A percentile compares a stretch with the other conserved stretches of the same genome.
Evolutionary conservation across 2,329 filamentous ascomycete genomes (phyloP).

Genomic region (Fusarium lyarnte): DNA sequence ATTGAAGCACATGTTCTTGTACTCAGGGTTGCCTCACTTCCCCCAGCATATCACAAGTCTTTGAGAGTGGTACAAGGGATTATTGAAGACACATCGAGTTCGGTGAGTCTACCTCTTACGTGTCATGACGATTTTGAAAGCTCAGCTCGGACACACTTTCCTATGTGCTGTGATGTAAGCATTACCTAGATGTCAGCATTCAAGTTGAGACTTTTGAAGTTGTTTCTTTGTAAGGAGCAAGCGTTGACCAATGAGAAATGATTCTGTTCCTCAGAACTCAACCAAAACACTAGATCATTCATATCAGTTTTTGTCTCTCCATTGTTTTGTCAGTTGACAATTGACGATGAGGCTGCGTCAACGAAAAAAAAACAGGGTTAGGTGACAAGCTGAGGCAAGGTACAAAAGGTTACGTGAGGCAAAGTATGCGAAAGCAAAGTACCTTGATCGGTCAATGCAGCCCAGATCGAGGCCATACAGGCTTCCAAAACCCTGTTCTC

Average conservation of each 20-base stretch:
- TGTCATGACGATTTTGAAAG: not conserved
- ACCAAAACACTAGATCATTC: not conserved
- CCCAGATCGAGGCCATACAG: conserved; percentile 18
- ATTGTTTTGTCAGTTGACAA: not conserved
- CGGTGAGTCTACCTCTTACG: accelerated
- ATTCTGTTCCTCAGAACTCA: not conserved
- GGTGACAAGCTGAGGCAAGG: not conserved
- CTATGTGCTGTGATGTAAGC: not conserved
- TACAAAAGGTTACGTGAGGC: accelerated
- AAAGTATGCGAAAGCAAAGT: accelerated
- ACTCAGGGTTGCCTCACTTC: not conserved
- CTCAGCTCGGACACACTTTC: not conserved
- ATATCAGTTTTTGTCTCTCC: not conserved
- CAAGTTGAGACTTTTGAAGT: accelerated
- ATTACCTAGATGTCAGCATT: not conserved
- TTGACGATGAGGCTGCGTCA: not conserved
- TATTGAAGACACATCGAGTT: not conserved
- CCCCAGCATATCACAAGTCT: not conserved
- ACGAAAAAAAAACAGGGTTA: not conserved
- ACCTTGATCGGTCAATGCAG: not conserved
- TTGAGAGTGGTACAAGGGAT: accelerated
- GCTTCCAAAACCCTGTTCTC: conserved; percentile 2
- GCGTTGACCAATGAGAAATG: accelerated
- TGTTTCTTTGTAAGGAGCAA: accelerated
- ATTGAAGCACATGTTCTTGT: not conserved